Evolutionary conservation across 495 filamentous ascomycete species (phyloP), one percentile per base, ranked within the genome.

Genomic region (Lepraria neglecta): DNA sequence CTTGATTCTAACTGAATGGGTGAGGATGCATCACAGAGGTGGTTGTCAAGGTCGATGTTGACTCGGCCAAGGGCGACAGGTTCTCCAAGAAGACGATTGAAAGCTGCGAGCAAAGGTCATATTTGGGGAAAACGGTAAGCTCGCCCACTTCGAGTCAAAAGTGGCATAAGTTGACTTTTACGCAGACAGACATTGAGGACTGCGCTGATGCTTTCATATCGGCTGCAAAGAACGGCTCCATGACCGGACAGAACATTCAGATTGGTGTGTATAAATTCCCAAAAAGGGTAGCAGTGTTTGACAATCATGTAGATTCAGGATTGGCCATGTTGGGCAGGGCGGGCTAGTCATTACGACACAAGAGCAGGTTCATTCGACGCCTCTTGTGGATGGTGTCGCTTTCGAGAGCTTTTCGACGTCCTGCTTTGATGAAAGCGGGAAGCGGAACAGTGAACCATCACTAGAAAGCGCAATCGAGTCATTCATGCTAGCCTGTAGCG

Each of bases 1-100:
- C 17, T 48, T 89, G 35, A 67, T 90, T 53, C 68, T 86, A 55
- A 91, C 88, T 6, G 87, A 90, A 72, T 90, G 87, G 88, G 86
- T 86, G 61, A 61, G 68, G 71, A 14, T 47, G 2, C 6, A 58
- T 19, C 61, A 64, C 55, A 14, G 21, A 11, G 21, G 11, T 27
- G 45, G 7, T 15, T 38, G 33, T 19, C 45, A 38, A 56, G 38
- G 17, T 47, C 27, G 17, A 9, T 38, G 28, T 54, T 62, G 64
- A 61, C 19, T 19, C 21, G 33, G 2, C 15, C 14, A 51, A 83
- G 79, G 80, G 80, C 44, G 65, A 70, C 38, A 73, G 75, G 6
- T 81, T 82, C 60, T 45, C 71, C n/a, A 60, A 64, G 7, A 75
- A 81, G 58, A 67, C 60, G 33, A 73, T 82, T 15, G 65, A 78